Evolutionary conservation across 257 asterid species (phyloP).

Genomic region (Coffea canephora): DNA sequence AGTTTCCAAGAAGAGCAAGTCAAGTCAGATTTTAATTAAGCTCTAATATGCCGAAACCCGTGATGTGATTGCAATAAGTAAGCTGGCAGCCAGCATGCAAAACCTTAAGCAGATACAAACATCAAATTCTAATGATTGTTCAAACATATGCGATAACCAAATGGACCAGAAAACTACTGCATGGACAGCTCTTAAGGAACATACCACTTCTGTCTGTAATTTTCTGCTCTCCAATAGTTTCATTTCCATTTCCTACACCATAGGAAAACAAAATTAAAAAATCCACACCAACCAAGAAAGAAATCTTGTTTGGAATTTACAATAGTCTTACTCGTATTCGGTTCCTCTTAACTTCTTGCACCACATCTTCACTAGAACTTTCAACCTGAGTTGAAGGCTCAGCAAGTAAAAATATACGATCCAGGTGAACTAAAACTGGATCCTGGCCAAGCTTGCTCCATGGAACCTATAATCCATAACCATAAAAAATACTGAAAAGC

Average conservation of each 20-base stretch:
- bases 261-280: slow-evolving; percentile 19
- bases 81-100: neutral
- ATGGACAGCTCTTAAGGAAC: slow-evolving; percentile 15
- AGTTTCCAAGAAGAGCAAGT: neutral
- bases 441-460: slow-evolving; percentile 99
- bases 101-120: neutral
- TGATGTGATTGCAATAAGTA: neutral
- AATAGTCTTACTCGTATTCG: slow-evolving; percentile 68
- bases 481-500: slow-evolving; percentile 6
- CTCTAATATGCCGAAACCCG: neutral
- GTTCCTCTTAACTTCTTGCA: slow-evolving; percentile 85
- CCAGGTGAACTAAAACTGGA: slow-evolving; percentile 89
- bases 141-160: neutral
- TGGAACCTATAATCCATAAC: slow-evolving; percentile 70
- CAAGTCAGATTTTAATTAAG: neutral
- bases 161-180: neutral
- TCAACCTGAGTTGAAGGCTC: slow-evolving; percentile 98
- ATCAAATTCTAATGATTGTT: neutral
- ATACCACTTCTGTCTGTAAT: slow-evolving; percentile 78
- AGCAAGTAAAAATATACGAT: slow-evolving; percentile 84
- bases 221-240: slow-evolving; percentile 81
- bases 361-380: slow-evolving; percentile 90
- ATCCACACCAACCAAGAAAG: slow-evolving; percentile 11
- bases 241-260: slow-evolving; percentile 79
- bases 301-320: slow-evolving; percentile 14